Evolutionary conservation across 345 rosid genomes (phyloP).

Genomic region (Euphorbia pulcherrima): DNA sequence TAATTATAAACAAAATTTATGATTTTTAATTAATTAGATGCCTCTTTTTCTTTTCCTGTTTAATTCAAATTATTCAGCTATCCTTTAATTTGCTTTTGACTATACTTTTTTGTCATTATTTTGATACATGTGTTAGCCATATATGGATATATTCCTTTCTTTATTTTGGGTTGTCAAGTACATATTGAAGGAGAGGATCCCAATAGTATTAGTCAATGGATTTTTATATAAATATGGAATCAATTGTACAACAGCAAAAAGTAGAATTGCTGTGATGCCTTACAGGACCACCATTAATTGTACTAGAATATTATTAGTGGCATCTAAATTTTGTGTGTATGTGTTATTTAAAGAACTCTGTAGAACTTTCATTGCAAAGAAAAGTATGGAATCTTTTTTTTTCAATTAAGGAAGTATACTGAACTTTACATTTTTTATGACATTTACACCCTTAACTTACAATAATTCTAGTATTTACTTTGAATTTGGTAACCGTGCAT

Average conservation of each 20-base stretch:
- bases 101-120: background rate
- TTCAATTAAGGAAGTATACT: too few species aligned
- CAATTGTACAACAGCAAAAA: background rate
- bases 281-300: constrained; percentile 1
- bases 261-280: constrained; percentile 2
- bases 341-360: too few species aligned
- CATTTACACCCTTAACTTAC: too few species aligned
- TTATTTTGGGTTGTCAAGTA: background rate
- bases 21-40: background rate
- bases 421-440: too few species aligned
- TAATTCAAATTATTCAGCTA: background rate
- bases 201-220: background rate
- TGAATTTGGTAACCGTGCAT: too few species aligned
- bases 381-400: too few species aligned
- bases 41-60: background rate
- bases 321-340: too few species aligned
- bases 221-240: background rate
- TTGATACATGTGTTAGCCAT: background rate
- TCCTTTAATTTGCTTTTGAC: background rate
- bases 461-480: too few species aligned
- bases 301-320: too few species aligned
- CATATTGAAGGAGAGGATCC: background rate
- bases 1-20: background rate
- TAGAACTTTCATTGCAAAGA: too few species aligned
- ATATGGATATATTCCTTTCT: constrained; percentile 2